Percentiles rank a stretch among this genome's conserved stretches.
Conservation (phyloP, 2,329 filamentous ascomycete species). For the Lasiodiplodia sp. region DNA sequence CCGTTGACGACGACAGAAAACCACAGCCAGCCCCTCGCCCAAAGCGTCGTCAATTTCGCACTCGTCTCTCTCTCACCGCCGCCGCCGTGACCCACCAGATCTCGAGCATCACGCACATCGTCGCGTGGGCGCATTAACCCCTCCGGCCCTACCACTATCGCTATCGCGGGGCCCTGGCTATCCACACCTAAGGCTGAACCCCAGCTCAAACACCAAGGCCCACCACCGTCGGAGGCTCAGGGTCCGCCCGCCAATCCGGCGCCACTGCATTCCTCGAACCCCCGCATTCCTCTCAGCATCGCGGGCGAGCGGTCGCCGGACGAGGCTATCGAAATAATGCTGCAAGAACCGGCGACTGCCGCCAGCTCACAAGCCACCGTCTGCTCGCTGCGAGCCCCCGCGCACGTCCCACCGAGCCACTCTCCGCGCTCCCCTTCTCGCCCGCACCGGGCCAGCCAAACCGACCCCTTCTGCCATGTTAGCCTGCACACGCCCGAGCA, state of each 20-base stretch:
- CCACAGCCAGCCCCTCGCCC: conserved; percentile 3
- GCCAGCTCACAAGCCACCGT: conserved; percentile 40
- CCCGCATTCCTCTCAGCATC: conserved; percentile 1
- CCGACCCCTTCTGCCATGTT: conserved; percentile 15
- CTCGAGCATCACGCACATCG: conserved; percentile 22
- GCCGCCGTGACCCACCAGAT: conserved; percentile 24
- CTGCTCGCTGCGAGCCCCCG: conserved; percentile 36
- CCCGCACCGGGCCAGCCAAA: not conserved
- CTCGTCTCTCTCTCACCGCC: not conserved
- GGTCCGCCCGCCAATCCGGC: not conserved
- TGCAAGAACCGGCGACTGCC: conserved; percentile 10
- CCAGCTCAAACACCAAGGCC: conserved; percentile 11
- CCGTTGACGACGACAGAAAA: not conserved
- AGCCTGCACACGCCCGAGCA: conserved; percentile 33
- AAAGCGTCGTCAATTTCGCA: not conserved
- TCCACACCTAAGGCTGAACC: conserved; percentile 11
- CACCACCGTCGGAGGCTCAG: conserved; percentile 5
- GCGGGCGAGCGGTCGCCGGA: not conserved
- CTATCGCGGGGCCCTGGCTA: conserved; percentile 13
- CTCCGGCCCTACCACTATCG: not conserved
- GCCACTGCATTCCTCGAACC: not conserved
- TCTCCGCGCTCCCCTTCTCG: conserved; percentile 27
- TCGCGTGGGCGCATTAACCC: conserved; percentile 15
- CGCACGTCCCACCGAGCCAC: conserved; percentile 17
- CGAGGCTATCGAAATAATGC: conserved; percentile 14